Base-by-base conservation (phyloP, 257 asterid species). In the Perilla frutescens region DNA sequence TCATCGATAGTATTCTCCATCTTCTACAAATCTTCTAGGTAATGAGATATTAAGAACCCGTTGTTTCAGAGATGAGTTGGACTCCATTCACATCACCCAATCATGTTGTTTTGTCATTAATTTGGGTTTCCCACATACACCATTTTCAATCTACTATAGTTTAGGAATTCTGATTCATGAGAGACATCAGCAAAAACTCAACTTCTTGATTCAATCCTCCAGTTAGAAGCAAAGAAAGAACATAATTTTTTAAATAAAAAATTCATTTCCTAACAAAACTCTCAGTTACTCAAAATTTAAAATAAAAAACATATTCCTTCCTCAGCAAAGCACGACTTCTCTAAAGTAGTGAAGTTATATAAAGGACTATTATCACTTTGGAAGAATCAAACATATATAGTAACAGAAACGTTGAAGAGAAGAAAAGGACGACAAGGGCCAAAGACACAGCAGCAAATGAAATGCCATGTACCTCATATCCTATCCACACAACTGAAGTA, bases 401-500 rank as follows among this genome's bases (percentile, higher is more conserved):
- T 45, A 8, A 57, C 63, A 32, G 47, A 29, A 58, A 59, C 14
- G 7, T 66, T 63, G 34, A 68, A 70, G 65, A 61, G 41, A 67
- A 31, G 7, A 61, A 29, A 44, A 60, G n/a, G 10, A 75, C 0
- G 26, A 20, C 6, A 44, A 48, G 40, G 20, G 32, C 53, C 45
- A 37, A 68, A 65, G 26, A 61, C 32, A 57, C 10, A 34, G 55
- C 53, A 66, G 45, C 13, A 65, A 65, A 36, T 7, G 74, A 72
- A 45, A 54, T 12, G 78, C 70, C 44, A 82, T 71, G 48, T 81
- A 95, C 99, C 99, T 95, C 99, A 58, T 92, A 95, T 74, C 89
- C 93, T 76, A 87, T 95, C 99, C 99, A 95, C 76, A 84, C 85
- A 80, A 90, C 94, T 56, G 99, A 92, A 71, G 83, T 86, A 82